Base-by-base conservation (phyloP, 331 rosid species). In the Prunus yedoensis region DNA sequence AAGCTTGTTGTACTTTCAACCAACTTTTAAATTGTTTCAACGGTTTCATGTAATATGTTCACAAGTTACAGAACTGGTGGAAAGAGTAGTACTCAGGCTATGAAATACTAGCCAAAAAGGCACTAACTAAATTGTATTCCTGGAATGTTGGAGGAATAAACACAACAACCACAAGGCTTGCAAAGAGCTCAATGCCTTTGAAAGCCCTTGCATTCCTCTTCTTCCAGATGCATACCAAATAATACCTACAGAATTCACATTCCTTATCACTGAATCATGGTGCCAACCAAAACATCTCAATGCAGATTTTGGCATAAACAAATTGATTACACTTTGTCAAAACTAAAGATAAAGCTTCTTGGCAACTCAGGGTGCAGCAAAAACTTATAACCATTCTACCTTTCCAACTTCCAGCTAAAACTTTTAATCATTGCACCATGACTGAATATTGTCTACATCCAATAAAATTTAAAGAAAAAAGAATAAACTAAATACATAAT, bases 401-500 rank as follows among this genome's bases (percentile, higher is more conserved):
- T 13, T 60, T 60, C 65, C 41, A 60, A 59, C 35, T 60, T 27
- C 65, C 6, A 17, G 2, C n/a, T 28, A 62, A 30, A 62, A 28
- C 20, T 30, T 30, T 15, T 30, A 15, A 30, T 28, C 67, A 15
- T 32, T 54, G 21, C 32, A 69, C 38, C 10, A 53, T 62, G 61
- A 67, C n/a, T 4, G 45, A 62, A 18, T 43, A 9, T 57, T 57
- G 63, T 78, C 66, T 2, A 32, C 23, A 50, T 17, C 20, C 51
- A 51, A 49, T 5, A 3, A 56, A 66, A 11, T 14, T 28, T 20
- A 49, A 15, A 68, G n/a, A 46, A 25, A 16, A 65, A 53, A 20
- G 43, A 59, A 35, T 35, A 67, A 32, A 49, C n/a, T 12, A 66
- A 71, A 62, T 7, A 67, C 46, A 76, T 21, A 69, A 16, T 56